phyloP scores from a whole-genome alignment of 305 asterid genomes.

The Rubia peregrina region DNA sequence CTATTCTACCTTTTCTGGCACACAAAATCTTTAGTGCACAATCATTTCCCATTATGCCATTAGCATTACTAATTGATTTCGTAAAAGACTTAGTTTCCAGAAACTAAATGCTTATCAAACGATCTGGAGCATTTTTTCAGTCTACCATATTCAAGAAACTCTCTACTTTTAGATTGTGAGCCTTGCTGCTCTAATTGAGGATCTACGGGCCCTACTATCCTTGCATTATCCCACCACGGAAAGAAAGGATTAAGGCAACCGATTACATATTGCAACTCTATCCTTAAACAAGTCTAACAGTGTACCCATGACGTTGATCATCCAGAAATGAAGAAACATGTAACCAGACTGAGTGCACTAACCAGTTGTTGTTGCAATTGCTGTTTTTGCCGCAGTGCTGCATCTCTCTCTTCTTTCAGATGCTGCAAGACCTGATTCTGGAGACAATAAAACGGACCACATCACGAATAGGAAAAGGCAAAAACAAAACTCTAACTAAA shows the following conservation, averaged over 20 bases:
- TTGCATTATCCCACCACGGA: not conserved
- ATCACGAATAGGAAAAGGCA: not conserved
- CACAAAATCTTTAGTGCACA: too few species aligned
- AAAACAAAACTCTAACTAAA: not conserved
- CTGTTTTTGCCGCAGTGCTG: constrained; percentile 49
- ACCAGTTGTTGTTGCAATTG: constrained; percentile 68
- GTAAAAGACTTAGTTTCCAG: too few species aligned
- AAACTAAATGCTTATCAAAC: too few species aligned
- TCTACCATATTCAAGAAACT: not conserved
- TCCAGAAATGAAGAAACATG: not conserved
- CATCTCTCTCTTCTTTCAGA: constrained; percentile 59
- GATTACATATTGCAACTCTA: not conserved
- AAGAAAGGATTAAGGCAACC: not conserved
- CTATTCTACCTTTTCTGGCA: not conserved
- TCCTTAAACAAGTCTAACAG: not conserved
- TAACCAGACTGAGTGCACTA: constrained; percentile 16
- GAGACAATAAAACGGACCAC: constrained; percentile 5
- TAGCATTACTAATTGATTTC: too few species aligned
- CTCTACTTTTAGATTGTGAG: not conserved
- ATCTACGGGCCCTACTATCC: not conserved
- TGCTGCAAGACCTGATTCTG: constrained; percentile 56
- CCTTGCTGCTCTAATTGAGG: not conserved
- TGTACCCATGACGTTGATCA: not conserved
- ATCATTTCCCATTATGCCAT: too few species aligned
- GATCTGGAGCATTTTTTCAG: not conserved